Evolutionary conservation across 176 grass and related monocot species (phyloP).

Genomic region (Cenchrus americanus): DNA sequence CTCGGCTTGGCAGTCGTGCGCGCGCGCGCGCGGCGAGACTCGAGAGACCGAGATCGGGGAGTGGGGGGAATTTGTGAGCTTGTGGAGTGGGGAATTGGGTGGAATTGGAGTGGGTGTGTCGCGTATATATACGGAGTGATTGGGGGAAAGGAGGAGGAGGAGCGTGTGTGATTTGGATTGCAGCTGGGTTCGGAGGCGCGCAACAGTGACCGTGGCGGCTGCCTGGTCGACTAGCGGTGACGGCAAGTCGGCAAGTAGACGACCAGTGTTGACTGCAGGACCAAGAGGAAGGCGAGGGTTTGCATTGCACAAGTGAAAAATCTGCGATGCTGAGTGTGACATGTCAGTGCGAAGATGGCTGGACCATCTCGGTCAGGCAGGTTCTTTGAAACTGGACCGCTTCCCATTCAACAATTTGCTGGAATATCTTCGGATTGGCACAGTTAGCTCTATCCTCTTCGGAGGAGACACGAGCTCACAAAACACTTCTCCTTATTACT

Average conservation of each 20-base stretch:
- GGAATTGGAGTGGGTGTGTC: not conserved
- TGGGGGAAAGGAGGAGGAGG: not conserved
- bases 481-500: not conserved
- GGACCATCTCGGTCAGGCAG: slow-evolving; percentile 6
- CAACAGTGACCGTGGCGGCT: not conserved
- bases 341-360: not conserved
- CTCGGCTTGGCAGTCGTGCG: too few relatives aligned
- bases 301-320: not conserved
- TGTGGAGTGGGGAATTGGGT: not conserved
- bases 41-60: not conserved
- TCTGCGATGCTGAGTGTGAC: not conserved
- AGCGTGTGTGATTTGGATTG: slow-evolving; percentile 2
- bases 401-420: not conserved
- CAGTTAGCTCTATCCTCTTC: not conserved
- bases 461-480: not conserved
- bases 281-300: too few relatives aligned
- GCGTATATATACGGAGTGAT: slow-evolving; percentile 27
- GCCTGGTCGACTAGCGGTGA: slow-evolving; percentile 19
- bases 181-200: slow-evolving; percentile 1
- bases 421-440: not conserved
- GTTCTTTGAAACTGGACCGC: slow-evolving; percentile 1
- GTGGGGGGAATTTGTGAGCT: not conserved
- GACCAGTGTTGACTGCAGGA: not conserved
- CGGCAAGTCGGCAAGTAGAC: not conserved
- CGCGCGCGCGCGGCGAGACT: too few relatives aligned